A percentile compares a stretch with the other conserved stretches of the same genome.
phyloP scores from a whole-genome alignment of 345 rosid species.

The Bruguiera parviflora region DNA sequence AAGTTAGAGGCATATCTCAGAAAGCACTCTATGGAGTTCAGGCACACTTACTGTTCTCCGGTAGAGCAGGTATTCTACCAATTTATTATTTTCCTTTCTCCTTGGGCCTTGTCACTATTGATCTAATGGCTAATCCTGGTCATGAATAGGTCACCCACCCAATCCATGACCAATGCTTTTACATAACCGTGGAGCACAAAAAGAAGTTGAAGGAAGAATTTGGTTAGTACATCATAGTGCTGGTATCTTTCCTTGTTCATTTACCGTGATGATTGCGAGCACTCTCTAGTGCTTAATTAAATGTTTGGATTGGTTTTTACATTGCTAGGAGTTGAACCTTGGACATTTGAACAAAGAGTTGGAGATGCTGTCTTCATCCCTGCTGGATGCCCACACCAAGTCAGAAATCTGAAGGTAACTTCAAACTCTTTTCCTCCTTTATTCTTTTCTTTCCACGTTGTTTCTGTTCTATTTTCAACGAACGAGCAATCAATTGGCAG shows the following conservation, averaged over 20 bases:
- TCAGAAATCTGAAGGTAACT: constrained; percentile 83
- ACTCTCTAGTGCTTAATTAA: not conserved
- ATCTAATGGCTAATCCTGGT: not conserved
- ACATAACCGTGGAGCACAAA: constrained; percentile 66
- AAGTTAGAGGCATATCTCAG: constrained; percentile 69
- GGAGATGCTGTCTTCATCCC: constrained; percentile 98
- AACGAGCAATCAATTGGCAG: not conserved
- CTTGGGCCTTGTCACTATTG: not conserved
- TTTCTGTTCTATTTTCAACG: not conserved
- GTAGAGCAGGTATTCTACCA: constrained; percentile 49
- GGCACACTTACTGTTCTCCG: constrained; percentile 67
- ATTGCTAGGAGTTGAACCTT: constrained; percentile 65
- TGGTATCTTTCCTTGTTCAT: not conserved
- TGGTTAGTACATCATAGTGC: constrained; percentile 39
- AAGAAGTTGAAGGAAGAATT: constrained; percentile 69
- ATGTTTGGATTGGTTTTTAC: not conserved
- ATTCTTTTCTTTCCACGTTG: not conserved
- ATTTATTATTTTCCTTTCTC: not conserved
- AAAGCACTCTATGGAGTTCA: constrained; percentile 67
- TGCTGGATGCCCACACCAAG: constrained; percentile 98
- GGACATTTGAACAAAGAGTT: constrained; percentile 80
- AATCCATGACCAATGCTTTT: constrained; percentile 78
- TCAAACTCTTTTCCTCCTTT: not conserved
- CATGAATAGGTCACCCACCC: constrained; percentile 61
- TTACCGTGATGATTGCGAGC: no score